Base-by-base conservation (phyloP, 805 yeast species). In the Myxozyma lipomycoides region DNA sequence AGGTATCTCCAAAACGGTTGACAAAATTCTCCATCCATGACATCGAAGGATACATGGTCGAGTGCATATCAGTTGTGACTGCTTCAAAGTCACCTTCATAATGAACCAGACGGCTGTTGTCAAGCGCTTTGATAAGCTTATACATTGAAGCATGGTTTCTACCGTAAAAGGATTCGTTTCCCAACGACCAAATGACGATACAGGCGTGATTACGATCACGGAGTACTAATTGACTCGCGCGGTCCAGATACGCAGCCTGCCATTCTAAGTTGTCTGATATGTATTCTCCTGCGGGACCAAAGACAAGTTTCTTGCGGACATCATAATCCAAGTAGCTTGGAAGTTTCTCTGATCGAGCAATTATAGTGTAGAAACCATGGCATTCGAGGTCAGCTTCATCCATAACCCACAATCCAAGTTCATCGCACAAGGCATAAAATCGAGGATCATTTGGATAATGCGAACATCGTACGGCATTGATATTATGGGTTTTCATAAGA, bases 361-460 rank as follows among this genome's bases (percentile, higher is more conserved):
- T 41, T 35, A 26, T 40, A 35, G 38, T 51, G 50, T 40, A 60
- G 41, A 67, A 66, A 1, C 71, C 72, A 56, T 68, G 72, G 48
- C 69, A 63, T 47, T 68, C 72, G 23, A 68, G 57, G 48, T 68
- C 71, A 1, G 71, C 67, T 52, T 68, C 72, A 46, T 67, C 68
- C 22, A 68, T 58, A 9, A 68, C 67, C 62, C 67, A 68, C 26
- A 68, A 60, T 1, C 71, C 71, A 2, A 60, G 54, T 23, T 54
- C 43, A 48, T 67, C 66, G 18, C 70, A 63, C 50, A 67, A 55
- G 40, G 62, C 62, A 32, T 64, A 56, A 36, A 67, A 60, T 26
- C 51, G 50, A 5, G 72, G 71, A 51, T 65, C 67, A 21, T 64
- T 61, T 6, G 72, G 71, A 37, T 68, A 67, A 58, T 68, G 72